Evolutionary conservation across 192 early-diverging fungal species (phyloP).

Genomic region (Gonapodya prolifera): DNA sequence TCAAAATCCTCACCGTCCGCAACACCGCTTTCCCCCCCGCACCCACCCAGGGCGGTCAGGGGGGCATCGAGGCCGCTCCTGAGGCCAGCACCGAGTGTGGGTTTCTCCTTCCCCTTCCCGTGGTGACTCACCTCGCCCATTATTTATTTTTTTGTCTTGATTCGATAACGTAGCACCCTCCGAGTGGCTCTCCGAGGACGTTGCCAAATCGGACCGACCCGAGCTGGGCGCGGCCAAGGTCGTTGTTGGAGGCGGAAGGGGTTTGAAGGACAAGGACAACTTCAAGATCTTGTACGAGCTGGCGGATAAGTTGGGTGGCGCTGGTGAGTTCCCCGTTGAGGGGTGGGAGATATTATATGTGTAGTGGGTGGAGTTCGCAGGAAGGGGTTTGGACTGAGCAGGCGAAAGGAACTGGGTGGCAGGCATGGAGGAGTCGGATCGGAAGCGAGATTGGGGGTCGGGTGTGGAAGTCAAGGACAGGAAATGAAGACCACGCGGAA

Average conservation of each 20-base stretch:
- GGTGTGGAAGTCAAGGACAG: not conserved
- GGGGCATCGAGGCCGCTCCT: constrained; percentile 55
- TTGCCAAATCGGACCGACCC: constrained; percentile 89
- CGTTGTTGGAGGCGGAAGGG: constrained; percentile 89
- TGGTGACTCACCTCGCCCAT: not conserved
- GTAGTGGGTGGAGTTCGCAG: not conserved
- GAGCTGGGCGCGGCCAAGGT: constrained; percentile 76
- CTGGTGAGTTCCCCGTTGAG: constrained; percentile 48
- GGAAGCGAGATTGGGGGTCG: too few species aligned
- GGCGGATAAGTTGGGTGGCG: constrained; percentile 88
- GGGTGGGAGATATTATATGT: constrained; percentile 6
- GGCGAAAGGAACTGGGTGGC: not conserved
- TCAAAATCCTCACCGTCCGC: constrained; percentile 86
- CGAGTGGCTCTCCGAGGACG: constrained; percentile 79
- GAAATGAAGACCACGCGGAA: not conserved
- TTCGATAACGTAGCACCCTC: constrained; percentile 24
- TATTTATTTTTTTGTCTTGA: not conserved
- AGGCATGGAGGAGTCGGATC: not conserved
- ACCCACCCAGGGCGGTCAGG: constrained; percentile 38
- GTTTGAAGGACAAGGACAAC: constrained; percentile 91
- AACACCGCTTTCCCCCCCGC: constrained; percentile 75
- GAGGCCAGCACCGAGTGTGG: constrained; percentile 31
- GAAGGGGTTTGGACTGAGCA: constrained; percentile 7
- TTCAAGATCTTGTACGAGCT: constrained; percentile 82
- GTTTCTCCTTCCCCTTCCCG: not conserved